Evolutionary conservation across 2,329 filamentous ascomycete genomes (phyloP).

Genomic region (Cercospora beticola): DNA sequence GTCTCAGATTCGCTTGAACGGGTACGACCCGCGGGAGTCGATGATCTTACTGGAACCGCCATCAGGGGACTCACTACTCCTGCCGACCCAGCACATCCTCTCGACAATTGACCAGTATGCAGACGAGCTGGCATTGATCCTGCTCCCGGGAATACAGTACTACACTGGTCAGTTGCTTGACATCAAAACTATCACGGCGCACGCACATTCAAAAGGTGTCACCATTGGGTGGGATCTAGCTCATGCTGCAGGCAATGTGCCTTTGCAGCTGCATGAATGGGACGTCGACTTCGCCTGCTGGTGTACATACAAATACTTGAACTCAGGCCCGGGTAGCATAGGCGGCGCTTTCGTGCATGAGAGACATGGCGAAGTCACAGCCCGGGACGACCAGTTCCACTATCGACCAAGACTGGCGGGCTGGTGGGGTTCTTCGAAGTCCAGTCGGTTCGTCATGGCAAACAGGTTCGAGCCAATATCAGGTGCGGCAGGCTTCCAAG

Average conservation of each 20-base stretch:
- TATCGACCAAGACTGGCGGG: slow-evolving; percentile 71
- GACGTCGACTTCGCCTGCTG: slow-evolving; percentile 87
- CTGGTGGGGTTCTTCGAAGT: slow-evolving; percentile 85
- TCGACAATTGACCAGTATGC: slow-evolving; percentile 73
- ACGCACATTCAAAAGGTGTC: slow-evolving; percentile 71
- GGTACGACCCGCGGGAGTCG: slow-evolving; percentile 62
- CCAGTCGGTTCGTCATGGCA: slow-evolving; percentile 76
- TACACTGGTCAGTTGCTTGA: slow-evolving; percentile 89
- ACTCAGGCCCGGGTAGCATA: slow-evolving; percentile 78
- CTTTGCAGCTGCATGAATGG: slow-evolving; percentile 79
- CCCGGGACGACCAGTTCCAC: slow-evolving; percentile 35
- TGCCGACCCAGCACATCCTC: slow-evolving; percentile 71
- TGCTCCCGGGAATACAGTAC: slow-evolving; percentile 87
- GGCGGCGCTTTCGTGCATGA: slow-evolving; percentile 80
- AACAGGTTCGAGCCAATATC: slow-evolving; percentile 74
- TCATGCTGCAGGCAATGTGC: slow-evolving; percentile 81
- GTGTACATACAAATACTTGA: slow-evolving; percentile 96
- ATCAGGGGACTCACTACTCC: slow-evolving; percentile 53
- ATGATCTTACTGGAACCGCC: slow-evolving; percentile 73
- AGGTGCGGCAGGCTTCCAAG: slow-evolving; percentile 77
- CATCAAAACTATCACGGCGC: slow-evolving; percentile 72
- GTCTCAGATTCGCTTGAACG: slow-evolving; percentile 65
- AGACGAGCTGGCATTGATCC: slow-evolving; percentile 68
- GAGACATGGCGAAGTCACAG: slow-evolving; percentile 61
- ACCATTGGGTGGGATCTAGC: slow-evolving; percentile 85